A percentile compares a stretch with the other conserved stretches of the same genome.
Evolutionary conservation across 495 filamentous ascomycete species (phyloP).

Genomic region (Hyaloscypha variabilis): DNA sequence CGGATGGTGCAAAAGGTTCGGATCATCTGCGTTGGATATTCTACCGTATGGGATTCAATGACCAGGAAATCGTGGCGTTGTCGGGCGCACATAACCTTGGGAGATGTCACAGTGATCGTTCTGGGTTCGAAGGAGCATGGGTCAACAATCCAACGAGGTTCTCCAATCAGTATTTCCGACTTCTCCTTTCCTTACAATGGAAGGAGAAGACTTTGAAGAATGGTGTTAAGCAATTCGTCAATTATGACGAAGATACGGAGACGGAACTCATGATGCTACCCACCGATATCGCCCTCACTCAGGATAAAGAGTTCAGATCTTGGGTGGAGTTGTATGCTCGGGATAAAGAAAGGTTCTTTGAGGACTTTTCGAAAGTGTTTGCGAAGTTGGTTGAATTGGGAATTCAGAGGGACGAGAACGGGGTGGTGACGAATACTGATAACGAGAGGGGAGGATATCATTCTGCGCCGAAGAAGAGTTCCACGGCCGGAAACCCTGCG

Average conservation of each 20-base stretch:
- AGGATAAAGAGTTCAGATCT: conserved; percentile 38
- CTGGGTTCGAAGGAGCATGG: conserved; percentile 64
- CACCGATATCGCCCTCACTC: conserved; percentile 44
- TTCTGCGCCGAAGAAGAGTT: conserved; percentile 62
- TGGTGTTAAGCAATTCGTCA: conserved; percentile 60
- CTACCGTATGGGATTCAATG: conserved; percentile 66
- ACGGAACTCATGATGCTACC: conserved; percentile 60
- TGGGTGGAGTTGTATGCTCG: conserved; percentile 63
- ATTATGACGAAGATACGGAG: conserved; percentile 57
- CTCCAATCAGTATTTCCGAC: conserved; percentile 63
- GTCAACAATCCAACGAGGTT: conserved; percentile 67
- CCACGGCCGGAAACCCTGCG: conserved; percentile 43
- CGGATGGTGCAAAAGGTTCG: conserved; percentile 60
- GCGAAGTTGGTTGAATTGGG: conserved; percentile 65
- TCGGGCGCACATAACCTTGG: conserved; percentile 63
- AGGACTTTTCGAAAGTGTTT: conserved; percentile 61
- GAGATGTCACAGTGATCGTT: conserved; percentile 61
- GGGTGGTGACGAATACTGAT: conserved; percentile 52
- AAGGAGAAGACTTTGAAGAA: conserved; percentile 51
- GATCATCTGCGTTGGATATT: conserved; percentile 62
- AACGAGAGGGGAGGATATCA: conserved; percentile 56
- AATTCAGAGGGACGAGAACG: conserved; percentile 54
- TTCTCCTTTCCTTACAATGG: conserved; percentile 59
- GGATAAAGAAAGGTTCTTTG: conserved; percentile 64
- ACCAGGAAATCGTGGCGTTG: conserved; percentile 65